Base-by-base conservation (phyloP, 2,329 filamentous ascomycete species). In the Colletotrichum tropicale region DNA sequence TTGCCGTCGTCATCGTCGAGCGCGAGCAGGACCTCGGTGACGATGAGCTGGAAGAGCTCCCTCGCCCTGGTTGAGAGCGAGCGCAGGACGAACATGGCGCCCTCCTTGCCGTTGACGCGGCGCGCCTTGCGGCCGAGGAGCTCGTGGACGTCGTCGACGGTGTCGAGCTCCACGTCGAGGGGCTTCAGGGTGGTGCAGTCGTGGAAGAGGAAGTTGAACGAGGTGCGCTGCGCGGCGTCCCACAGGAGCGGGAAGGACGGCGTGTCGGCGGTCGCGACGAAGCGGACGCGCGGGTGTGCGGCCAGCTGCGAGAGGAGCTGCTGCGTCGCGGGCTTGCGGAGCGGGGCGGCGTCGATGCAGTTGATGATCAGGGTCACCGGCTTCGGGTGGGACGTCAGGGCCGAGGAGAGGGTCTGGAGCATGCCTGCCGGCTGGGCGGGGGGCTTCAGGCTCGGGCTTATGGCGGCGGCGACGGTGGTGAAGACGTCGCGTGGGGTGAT, bases 21-120 rank as follows among this genome's bases (percentile, higher is more conserved):
- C 34, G 93, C 89, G 21, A 93, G 91, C 55, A 99, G 87, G 64
- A 98, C 93, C 85, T 98, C 96, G 16, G 92, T 93, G 4, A 98
- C 92, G 18, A 99, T 88, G 65, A 99, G 89, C 38, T 94, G 91
- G 84, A 98, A 99, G 30, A 99, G 85, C 75, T 93, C 95, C 83
- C 95, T 93, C 1, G 97, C 97, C 81, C 98, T 98, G 84, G 98
- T 96, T 0, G 97, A 96, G 77, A 99, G 86, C 83, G 94, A 96
- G 81, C 94, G 95, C 70, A 99, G 88, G 71, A 99, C 97, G 81
- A 97, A 98, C 8, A 93, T 93, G 2, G 98, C 95, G 77, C 97
- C 97, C 81, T 98, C 96, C 81, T 96, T 94, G 61, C 97, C 97
- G 70, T 95, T 96, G 9, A 96, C 90, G 56, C 95, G 92, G 67